Evolutionary conservation across 1,284 basidiomycete genomes (phyloP).

Genomic region (Xanthoconium separans): DNA sequence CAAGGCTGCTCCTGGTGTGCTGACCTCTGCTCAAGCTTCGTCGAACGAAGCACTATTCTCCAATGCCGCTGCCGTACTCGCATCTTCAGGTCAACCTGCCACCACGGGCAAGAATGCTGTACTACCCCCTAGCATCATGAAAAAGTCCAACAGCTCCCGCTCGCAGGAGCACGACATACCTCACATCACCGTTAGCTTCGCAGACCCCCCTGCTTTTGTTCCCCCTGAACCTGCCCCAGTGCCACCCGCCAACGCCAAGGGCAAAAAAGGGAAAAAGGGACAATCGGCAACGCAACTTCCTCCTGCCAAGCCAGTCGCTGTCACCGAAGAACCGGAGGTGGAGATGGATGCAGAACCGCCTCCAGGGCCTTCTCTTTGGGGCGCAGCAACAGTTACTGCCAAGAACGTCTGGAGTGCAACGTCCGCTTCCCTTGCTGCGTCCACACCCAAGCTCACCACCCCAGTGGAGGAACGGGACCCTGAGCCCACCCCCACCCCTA

Average conservation of each 20-base stretch:
- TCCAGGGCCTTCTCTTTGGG: conserved; percentile 19
- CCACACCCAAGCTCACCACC: conserved; percentile 2
- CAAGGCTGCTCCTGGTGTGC: conserved; percentile 5
- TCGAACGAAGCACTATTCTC: conserved; percentile 28
- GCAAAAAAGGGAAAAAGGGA: conserved; percentile 29
- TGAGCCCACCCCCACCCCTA: conserved; percentile 4
- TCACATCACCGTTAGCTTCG: conserved; percentile 27
- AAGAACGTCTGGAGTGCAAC: conserved; percentile 11
- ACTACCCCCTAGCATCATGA: conserved; percentile 24
- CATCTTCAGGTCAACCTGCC: conserved; percentile 11
- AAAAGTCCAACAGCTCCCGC: conserved; percentile 28
- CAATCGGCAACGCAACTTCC: conserved; percentile 14
- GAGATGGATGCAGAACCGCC: conserved; percentile 25
- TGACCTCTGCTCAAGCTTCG: conserved; percentile 20
- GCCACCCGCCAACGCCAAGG: conserved; percentile 10
- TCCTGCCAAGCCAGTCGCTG: conserved; percentile 12
- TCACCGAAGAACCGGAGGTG: conserved; percentile 16
- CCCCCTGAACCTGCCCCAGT: conserved; percentile 9
- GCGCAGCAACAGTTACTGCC: conserved; percentile 8
- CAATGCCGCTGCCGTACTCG: conserved; percentile 20
- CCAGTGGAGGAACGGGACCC: conserved; percentile 4
- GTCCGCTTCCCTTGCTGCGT: conserved; percentile 3
- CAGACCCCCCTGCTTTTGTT: conserved; percentile 2
- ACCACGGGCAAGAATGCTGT: conserved; percentile 7
- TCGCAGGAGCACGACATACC: conserved; percentile 28